phyloP scores from a whole-genome alignment of 352 stramenopile genomes.

The Globisporangium sylvaticum region DNA sequence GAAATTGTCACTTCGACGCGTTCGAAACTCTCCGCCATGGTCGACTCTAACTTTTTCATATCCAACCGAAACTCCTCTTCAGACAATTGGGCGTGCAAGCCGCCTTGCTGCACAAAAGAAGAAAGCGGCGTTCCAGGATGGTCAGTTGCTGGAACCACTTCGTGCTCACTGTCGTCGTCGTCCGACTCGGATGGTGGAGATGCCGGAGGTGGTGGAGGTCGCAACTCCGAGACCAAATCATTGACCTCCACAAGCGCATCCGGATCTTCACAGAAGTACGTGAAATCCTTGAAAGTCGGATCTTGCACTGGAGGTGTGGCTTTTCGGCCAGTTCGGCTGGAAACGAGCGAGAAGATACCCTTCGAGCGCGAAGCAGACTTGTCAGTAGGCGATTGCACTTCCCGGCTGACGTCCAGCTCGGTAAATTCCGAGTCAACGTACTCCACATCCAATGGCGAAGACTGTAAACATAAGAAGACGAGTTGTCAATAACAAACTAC shows the following conservation, averaged over 20 bases:
- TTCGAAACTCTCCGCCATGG: conserved; percentile 68
- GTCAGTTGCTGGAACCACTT: conserved; percentile 24
- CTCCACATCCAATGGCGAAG: conserved; percentile 80
- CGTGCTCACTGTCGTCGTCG: conserved; percentile 23
- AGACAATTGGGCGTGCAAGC: conserved; percentile 39
- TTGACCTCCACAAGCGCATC: conserved; percentile 81
- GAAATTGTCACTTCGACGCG: conserved; percentile 80
- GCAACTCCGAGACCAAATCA: conserved; percentile 76
- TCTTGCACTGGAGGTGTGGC: conserved; percentile 75
- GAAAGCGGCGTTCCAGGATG: conserved; percentile 64
- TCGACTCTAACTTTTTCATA: conserved; percentile 60
- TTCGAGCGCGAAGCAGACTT: conserved; percentile 71
- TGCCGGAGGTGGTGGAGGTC: conserved; percentile 42
- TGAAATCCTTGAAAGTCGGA: conserved; percentile 89
- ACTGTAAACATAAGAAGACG: conserved; percentile 19
- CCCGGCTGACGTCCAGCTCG: conserved; percentile 73
- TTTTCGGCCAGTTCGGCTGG: conserved; percentile 63
- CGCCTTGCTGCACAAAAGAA: conserved; percentile 80
- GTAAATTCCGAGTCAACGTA: conserved; percentile 87
- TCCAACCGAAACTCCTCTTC: conserved; percentile 56
- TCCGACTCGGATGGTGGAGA: conserved; percentile 33
- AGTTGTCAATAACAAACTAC: neutral
- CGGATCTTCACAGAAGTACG: conserved; percentile 87
- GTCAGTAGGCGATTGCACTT: conserved; percentile 84
- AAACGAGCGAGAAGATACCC: conserved; percentile 79